Conservation (phyloP, 1,284 basidiomycete genomes). For the Chalciporus sp. region DNA sequence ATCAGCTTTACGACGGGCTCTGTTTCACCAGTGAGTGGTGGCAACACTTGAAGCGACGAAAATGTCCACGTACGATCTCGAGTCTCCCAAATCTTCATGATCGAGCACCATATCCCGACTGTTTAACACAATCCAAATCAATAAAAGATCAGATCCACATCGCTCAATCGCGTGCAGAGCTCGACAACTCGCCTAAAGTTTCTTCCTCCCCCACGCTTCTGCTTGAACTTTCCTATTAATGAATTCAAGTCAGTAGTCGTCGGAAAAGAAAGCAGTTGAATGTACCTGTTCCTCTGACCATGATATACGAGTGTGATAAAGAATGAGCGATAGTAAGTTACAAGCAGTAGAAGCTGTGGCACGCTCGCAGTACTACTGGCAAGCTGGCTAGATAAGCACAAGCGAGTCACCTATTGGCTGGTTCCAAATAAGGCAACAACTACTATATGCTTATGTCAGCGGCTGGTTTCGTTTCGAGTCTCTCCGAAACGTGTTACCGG, state of each 20-base stretch:
- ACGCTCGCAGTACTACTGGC: not conserved
- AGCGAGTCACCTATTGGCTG: not conserved
- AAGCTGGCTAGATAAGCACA: conserved; percentile 16
- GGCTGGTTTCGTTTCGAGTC: conserved; percentile 1
- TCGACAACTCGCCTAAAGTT: conserved; percentile 62
- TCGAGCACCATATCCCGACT: conserved; percentile 65
- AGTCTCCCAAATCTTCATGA: conserved; percentile 61
- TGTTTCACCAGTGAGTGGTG: conserved; percentile 3
- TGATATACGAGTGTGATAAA: conserved; percentile 26
- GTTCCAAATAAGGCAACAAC: conserved; percentile 13
- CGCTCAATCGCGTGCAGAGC: not conserved
- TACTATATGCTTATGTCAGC: conserved; percentile 19
- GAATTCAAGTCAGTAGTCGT: not conserved
- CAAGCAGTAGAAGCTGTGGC: not conserved
- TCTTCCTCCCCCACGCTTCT: conserved; percentile 85
- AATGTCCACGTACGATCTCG: conserved; percentile 42
- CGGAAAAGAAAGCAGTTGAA: not conserved
- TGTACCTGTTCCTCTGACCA: conserved; percentile 62
- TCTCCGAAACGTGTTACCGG: conserved; percentile 5
- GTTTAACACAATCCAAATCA: conserved; percentile 8
- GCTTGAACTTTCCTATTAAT: conserved; percentile 74
- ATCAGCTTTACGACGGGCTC: conserved; percentile 17
- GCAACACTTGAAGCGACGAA: not conserved
- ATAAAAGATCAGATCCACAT: conserved; percentile 8
- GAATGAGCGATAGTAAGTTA: not conserved